Evolutionary conservation across 116 monocot genomes (phyloP).

Genomic region (Zostera marina): DNA sequence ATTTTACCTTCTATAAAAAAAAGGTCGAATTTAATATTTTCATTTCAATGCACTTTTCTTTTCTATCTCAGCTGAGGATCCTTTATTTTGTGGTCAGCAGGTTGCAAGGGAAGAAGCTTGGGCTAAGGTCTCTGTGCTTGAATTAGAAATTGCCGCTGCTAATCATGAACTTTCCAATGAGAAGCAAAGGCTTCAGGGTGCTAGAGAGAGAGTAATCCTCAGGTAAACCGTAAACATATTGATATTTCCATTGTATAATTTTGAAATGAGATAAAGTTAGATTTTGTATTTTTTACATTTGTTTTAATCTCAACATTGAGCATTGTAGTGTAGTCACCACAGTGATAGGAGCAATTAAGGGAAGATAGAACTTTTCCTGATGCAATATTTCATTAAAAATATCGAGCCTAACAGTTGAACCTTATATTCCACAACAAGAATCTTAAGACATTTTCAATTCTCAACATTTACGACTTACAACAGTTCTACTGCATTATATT

Average conservation of each 20-base stretch:
- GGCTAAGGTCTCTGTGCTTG: slow-evolving; percentile 94
- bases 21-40: too few species aligned
- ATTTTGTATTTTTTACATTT: neutral
- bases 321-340: too few species aligned
- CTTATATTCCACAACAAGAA: too few species aligned
- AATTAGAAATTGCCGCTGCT: slow-evolving; percentile 87
- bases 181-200: slow-evolving; percentile 92
- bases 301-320: too few species aligned
- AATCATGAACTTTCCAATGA: slow-evolving; percentile 79
- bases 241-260: neutral
- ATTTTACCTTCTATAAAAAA: too few species aligned
- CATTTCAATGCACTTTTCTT: neutral
- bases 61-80: slow-evolving; percentile 28
- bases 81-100: slow-evolving; percentile 64
- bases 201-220: slow-evolving; percentile 85
- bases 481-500: too few species aligned
- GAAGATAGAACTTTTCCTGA: too few species aligned
- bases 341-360: too few species aligned
- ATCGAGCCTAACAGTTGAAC: too few species aligned
- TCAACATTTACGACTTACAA: too few species aligned
- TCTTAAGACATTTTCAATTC: too few species aligned
- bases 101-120: slow-evolving; percentile 97
- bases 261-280: neutral
- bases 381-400: too few species aligned
- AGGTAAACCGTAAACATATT: slow-evolving; percentile 61